phyloP scores from a whole-genome alignment of 1,139 yeast genomes.

The Suhomyces yuchorum region DNA sequence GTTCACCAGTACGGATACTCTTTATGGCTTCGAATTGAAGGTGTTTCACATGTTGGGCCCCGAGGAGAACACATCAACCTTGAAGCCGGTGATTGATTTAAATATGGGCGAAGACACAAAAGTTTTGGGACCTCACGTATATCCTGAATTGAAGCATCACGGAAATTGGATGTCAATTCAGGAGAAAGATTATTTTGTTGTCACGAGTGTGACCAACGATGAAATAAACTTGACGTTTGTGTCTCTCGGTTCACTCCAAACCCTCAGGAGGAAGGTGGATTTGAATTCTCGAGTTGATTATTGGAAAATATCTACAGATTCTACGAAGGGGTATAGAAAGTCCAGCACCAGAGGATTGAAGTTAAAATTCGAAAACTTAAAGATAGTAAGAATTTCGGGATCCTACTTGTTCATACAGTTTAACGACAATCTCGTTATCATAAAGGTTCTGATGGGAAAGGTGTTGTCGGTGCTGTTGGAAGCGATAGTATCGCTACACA shows the following conservation, averaged over 20 bases:
- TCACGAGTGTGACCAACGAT: slow-evolving; percentile 16
- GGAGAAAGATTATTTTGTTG: slow-evolving; percentile 19
- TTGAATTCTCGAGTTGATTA: not conserved
- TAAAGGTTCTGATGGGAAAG: not conserved
- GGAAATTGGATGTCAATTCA: slow-evolving; percentile 11
- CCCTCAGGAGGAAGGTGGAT: slow-evolving; percentile 13
- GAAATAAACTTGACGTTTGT: slow-evolving; percentile 22
- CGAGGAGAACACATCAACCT: not conserved
- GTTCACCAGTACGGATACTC: slow-evolving; percentile 26
- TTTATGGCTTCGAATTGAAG: slow-evolving; percentile 35
- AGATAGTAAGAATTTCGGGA: not conserved
- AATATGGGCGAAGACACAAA: slow-evolving; percentile 2
- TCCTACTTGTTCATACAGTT: slow-evolving; percentile 2
- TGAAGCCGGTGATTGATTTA: slow-evolving; percentile 5
- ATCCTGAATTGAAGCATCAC: slow-evolving; percentile 1
- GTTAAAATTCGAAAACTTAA: not conserved
- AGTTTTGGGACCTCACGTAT: not conserved
- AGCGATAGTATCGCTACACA: slow-evolving; percentile 1
- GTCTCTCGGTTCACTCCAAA: slow-evolving; percentile 23
- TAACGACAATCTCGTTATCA: not conserved
- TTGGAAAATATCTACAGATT: slow-evolving; percentile 7
- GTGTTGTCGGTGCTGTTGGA: not conserved
- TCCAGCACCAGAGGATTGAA: not conserved
- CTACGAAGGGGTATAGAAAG: slow-evolving; percentile 4
- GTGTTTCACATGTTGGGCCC: slow-evolving; percentile 32